Evolutionary conservation across 1,284 basidiomycete species (phyloP), one percentile per base, ranked within the genome.

Genomic region (Kwoniella shivajii): DNA sequence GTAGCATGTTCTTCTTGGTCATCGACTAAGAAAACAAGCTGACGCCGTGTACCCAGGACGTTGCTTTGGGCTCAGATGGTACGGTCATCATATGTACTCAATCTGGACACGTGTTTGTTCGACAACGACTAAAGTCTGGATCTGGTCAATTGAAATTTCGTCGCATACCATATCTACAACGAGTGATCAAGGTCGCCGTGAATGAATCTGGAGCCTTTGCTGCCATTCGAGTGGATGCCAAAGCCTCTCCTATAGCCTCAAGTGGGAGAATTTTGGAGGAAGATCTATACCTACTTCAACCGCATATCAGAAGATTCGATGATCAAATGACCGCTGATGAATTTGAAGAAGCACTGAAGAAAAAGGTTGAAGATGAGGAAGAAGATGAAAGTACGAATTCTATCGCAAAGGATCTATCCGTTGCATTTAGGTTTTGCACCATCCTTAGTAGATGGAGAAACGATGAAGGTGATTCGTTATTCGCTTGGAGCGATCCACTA

Each of bases 31-130:
- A 36, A 18, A n/a, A 24, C 14, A 16, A 24, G 16, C 20, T 20
- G 16, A 42, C 7, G n/a, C n/a, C 22, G 53, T 36, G n/a, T 18
- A 7, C 70, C 16, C 72, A 88, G 83, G 94, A 98, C 71, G 88
- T 95, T 7, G 93, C 91, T 0, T 82, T 98, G 20, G 92, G 93
- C 14, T 80, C 85, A 0, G 92, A 97, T 64, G 92, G 93, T 2
- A 85, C 88, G 6, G 84, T 98, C 67, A 88, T 97, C 67, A 83
- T 98, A 39, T 96, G 92, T 77, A 98, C 95, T 0, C 86, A 89
- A 64, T 93, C 93, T 1, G 95, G 95, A 0, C 93, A 98, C 67
- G 93, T 97, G 29, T 98, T 90, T 68, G 84, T 94, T 22, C 86
- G 91, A 26, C 83, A 86, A 18, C 84, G 90, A 18, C 60, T 66